Percentiles rank a stretch among this genome's conserved stretches.
Evolutionary conservation across 805 yeast species (phyloP).

Genomic region (Candida golubevii): DNA sequence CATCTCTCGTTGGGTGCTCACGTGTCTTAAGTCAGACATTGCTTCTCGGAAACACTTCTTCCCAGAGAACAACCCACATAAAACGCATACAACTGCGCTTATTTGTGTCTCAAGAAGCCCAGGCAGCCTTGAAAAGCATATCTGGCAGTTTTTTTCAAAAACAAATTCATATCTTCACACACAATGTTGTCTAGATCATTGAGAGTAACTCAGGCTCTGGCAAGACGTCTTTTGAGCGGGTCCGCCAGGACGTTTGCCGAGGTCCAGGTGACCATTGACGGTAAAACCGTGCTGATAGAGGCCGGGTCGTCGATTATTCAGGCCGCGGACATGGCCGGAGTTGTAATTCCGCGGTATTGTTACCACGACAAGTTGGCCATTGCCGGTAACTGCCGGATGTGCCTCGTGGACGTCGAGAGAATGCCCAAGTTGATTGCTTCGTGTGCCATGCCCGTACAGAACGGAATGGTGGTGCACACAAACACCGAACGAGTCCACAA

Average conservation of each 20-base stretch:
- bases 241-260: slow-evolving; percentile 42
- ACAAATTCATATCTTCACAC: background rate
- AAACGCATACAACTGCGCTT: too few species aligned
- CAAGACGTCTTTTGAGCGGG: slow-evolving; percentile 24
- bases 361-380: slow-evolving; percentile 87
- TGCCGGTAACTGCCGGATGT: slow-evolving; percentile 93
- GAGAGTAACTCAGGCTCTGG: slow-evolving; percentile 7
- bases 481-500: slow-evolving; percentile 71
- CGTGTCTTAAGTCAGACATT: too few species aligned
- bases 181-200: slow-evolving; percentile 16
- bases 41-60: too few species aligned
- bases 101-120: too few species aligned
- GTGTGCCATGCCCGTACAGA: slow-evolving; percentile 88
- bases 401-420: slow-evolving; percentile 83
- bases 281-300: slow-evolving; percentile 70
- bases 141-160: too few species aligned
- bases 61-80: too few species aligned
- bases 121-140: too few species aligned
- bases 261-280: slow-evolving; percentile 60
- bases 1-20: too few species aligned
- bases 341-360: slow-evolving; percentile 82
- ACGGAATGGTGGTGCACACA: slow-evolving; percentile 84
- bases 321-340: slow-evolving; percentile 90
- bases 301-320: slow-evolving; percentile 86
- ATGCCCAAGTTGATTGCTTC: slow-evolving; percentile 89